Conservation (phyloP, 2,329 filamentous ascomycete genomes). For the Scedosporium dehoogii region DNA sequence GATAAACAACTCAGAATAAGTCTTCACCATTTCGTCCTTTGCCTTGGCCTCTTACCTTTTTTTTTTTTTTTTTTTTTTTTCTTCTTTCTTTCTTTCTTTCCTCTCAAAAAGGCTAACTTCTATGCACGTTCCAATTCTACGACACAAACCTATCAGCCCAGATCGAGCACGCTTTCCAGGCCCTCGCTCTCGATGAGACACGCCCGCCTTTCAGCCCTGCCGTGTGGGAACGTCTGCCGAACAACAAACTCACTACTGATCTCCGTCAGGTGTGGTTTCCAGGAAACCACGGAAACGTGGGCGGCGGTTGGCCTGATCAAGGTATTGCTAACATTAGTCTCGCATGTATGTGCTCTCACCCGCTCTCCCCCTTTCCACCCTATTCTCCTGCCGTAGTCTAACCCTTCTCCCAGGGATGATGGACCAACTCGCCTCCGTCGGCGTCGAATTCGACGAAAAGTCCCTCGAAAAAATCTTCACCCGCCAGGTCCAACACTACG, state of each 20-base stretch:
- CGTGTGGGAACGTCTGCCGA: conserved; percentile 38
- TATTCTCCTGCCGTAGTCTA: too few relatives aligned
- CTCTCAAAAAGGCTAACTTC: conserved; percentile 18
- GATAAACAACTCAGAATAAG: conserved; percentile 35
- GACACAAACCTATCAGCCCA: conserved; percentile 41
- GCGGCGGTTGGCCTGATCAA: conserved; percentile 53
- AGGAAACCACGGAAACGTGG: conserved; percentile 60
- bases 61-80: too few relatives aligned
- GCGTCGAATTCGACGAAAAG: conserved; percentile 34
- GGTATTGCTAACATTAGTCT: conserved; percentile 30
- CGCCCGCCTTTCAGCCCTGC: conserved; percentile 44
- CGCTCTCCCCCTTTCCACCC: neutral
- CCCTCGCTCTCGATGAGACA: conserved; percentile 47
- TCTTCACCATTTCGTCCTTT: conserved; percentile 13
- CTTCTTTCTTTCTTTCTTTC: too few relatives aligned
- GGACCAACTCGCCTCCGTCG: conserved; percentile 42
- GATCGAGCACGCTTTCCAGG: conserved; percentile 49
- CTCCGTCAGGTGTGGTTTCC: conserved; percentile 55
- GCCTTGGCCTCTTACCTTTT: neutral
- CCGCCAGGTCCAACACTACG: conserved; percentile 19
- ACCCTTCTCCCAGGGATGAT: conserved; percentile 38
- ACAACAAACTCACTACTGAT: conserved; percentile 28
- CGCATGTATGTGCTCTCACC: conserved; percentile 21
- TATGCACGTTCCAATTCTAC: conserved; percentile 37
- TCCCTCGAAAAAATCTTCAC: conserved; percentile 8